These are phyloP conservation scores for Fusarium sterilihyphosum DNA, from an alignment of 2,329 filamentous ascomycete genomes.

Conservation along the genomic window DNA sequence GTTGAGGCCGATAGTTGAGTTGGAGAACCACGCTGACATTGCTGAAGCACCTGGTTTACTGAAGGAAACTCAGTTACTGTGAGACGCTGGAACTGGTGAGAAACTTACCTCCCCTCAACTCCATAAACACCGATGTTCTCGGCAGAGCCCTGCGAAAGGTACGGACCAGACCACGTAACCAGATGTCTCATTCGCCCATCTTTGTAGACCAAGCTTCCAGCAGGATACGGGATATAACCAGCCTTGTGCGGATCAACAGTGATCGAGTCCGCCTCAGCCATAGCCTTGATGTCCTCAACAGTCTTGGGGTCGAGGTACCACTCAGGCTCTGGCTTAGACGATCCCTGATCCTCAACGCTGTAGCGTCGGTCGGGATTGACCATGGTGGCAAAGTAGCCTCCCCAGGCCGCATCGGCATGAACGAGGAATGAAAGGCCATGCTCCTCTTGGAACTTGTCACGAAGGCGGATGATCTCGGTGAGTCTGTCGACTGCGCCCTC, in stretches of 20 bases:
- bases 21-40: constrained; percentile 56
- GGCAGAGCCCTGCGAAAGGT: constrained; percentile 51
- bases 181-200: constrained; percentile 56
- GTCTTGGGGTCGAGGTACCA: constrained; percentile 49
- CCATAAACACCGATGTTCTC: constrained; percentile 56
- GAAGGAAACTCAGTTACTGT: not conserved
- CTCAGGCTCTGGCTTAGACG: constrained; percentile 45
- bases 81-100: rapidly evolving
- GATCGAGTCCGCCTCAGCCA: constrained; percentile 55
- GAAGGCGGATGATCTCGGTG: constrained; percentile 49
- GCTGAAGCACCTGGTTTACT: constrained; percentile 58
- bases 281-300: constrained; percentile 51
- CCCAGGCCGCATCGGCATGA: constrained; percentile 61
- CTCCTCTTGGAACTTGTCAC: constrained; percentile 51
- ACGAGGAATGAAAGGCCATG: constrained; percentile 57
- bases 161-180: constrained; percentile 56
- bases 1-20: constrained; percentile 54
- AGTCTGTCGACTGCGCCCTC: constrained; percentile 58
- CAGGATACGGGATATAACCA: constrained; percentile 59
- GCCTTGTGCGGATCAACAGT: constrained; percentile 61
- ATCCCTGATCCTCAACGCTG: not conserved
- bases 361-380: constrained; percentile 46
- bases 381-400: constrained; percentile 60
- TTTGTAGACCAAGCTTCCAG: constrained; percentile 55
- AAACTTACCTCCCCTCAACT: constrained; percentile 53